Conservation (phyloP, 164 flowering plant genomes). For the Santalum album region DNA sequence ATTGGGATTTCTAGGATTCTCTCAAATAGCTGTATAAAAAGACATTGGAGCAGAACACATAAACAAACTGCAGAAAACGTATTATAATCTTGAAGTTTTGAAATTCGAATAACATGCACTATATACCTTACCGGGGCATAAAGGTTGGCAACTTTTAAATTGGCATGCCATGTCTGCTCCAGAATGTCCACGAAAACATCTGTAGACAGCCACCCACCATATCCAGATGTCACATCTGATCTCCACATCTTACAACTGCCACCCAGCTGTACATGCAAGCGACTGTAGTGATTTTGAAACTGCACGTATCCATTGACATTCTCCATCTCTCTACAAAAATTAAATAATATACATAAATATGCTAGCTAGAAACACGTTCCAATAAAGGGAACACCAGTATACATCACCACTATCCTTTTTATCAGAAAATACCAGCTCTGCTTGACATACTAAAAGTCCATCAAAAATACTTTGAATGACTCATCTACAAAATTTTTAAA, state of each 20-base stretch:
- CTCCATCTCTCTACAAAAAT: slow-evolving; percentile 69
- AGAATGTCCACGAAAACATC: slow-evolving; percentile 79
- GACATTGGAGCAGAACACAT: slow-evolving; percentile 7
- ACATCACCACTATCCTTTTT: no score
- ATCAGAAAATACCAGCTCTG: neutral
- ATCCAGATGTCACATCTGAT: slow-evolving; percentile 45
- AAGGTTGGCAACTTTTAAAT: slow-evolving; percentile 68
- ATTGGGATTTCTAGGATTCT: slow-evolving; percentile 91
- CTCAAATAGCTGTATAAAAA: slow-evolving; percentile 75
- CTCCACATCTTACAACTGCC: slow-evolving; percentile 90
- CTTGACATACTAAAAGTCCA: neutral
- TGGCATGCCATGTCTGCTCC: slow-evolving; percentile 95
- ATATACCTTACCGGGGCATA: slow-evolving; percentile 81
- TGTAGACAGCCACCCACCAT: slow-evolving; percentile 88
- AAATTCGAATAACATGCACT: slow-evolving; percentile 1
- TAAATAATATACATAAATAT: slow-evolving; percentile 11
- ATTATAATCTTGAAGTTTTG: neutral
- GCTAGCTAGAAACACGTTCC: no score
- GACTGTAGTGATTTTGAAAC: slow-evolving; percentile 86
- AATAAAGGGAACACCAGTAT: no score
- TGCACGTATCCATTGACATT: slow-evolving; percentile 74
- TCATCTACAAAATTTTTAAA: no score
- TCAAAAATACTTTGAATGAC: no score
- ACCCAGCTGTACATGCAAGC: slow-evolving; percentile 68
- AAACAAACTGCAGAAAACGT: neutral